phyloP scores from a whole-genome alignment of 805 yeast genomes.

The Wickerhamomyces ciferrii region DNA sequence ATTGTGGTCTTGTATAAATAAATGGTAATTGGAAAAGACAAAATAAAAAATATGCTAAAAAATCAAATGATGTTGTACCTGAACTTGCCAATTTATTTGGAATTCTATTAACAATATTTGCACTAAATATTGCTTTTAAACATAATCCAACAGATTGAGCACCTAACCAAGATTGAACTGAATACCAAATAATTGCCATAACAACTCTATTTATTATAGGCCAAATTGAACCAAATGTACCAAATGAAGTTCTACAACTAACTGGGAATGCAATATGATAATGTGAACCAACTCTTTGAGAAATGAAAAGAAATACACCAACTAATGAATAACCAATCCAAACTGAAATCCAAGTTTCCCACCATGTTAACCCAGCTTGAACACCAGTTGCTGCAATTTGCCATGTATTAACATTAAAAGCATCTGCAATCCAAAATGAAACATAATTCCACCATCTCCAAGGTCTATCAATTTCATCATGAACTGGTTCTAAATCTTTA shows the following conservation, averaged over 20 bases:
- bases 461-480: conserved; percentile 61
- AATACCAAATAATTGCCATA: conserved; percentile 84
- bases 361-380: conserved; percentile 75
- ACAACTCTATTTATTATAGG: conserved; percentile 85
- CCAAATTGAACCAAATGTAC: conserved; percentile 84
- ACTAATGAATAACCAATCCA: conserved; percentile 78
- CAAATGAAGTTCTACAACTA: conserved; percentile 75
- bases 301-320: conserved; percentile 62
- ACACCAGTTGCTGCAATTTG: conserved; percentile 88
- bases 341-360: conserved; percentile 87
- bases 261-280: conserved; percentile 87
- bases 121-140: conserved; percentile 73
- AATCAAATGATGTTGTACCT: conserved; percentile 66
- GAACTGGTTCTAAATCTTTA: conserved; percentile 71
- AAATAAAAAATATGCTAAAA: conserved; percentile 73
- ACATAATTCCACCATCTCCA: conserved; percentile 85
- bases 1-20: conserved; percentile 77
- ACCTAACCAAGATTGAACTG: conserved; percentile 82
- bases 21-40: conserved; percentile 80
- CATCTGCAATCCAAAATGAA: conserved; percentile 83
- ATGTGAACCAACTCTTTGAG: conserved; percentile 74
- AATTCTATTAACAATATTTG: conserved; percentile 53
- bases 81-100: conserved; percentile 55
- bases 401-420: conserved; percentile 88
- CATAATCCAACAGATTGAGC: conserved; percentile 77